Percentiles rank a stretch among this genome's conserved stretches.
Conservation (phyloP, 768 basidiomycete species). For the Tylopilus plumbeoviolaceoides region DNA sequence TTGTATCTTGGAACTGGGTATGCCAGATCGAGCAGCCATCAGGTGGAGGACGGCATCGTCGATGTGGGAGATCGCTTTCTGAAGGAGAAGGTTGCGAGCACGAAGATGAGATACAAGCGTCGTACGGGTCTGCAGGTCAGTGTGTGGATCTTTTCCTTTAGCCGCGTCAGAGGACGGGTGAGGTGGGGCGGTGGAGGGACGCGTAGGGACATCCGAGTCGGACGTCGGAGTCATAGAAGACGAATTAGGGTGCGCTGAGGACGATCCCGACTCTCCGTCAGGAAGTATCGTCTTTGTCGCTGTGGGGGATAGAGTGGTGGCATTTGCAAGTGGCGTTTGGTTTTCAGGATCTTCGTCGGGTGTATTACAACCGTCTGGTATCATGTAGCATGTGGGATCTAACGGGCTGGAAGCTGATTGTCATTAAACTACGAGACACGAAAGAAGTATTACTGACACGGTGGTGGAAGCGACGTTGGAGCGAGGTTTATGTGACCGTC, state of each 20-base stretch:
- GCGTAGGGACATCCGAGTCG: constrained; percentile 19
- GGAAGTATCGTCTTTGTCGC: constrained; percentile 8
- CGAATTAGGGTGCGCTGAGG: not conserved
- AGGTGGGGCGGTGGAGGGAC: constrained; percentile 27
- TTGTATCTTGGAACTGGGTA: constrained; percentile 29
- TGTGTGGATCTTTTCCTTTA: constrained; percentile 10
- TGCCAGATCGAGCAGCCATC: constrained; percentile 31
- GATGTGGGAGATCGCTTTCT: constrained; percentile 31
- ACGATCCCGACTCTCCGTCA: constrained; percentile 3
- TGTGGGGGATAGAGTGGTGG: constrained; percentile 11
- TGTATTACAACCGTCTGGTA: constrained; percentile 18
- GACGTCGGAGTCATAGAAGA: constrained; percentile 11
- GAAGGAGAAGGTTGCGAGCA: constrained; percentile 29
- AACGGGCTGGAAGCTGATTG: not conserved
- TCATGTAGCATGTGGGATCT: constrained; percentile 28
- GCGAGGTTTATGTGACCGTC: not conserved
- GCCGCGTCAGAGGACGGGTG: constrained; percentile 16
- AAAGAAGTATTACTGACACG: not conserved
- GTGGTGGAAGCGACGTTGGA: not conserved
- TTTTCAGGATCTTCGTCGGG: constrained; percentile 9
- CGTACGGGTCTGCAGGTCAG: constrained; percentile 13
- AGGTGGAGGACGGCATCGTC: constrained; percentile 29
- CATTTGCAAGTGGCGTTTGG: constrained; percentile 17
- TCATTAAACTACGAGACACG: not conserved
- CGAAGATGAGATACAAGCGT: constrained; percentile 27